These are phyloP conservation scores for Naumovozyma castellii DNA, from an alignment of 805 yeast genomes.

Conservation along the genomic window DNA sequence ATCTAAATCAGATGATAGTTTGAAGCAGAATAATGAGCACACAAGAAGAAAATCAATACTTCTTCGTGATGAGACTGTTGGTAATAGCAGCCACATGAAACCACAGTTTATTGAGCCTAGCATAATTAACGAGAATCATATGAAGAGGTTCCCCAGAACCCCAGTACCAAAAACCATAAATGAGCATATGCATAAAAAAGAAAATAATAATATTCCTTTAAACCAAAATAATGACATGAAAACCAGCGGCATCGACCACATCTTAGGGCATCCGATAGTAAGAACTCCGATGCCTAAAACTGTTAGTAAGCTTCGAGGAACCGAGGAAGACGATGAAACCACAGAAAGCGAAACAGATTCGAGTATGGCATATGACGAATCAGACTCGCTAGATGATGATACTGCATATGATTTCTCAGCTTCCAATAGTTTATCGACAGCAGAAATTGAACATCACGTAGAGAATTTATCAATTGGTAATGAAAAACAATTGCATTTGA, in stretches of 20 bases:
- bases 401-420: neutral
- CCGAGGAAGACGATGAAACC: neutral
- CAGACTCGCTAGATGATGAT: neutral
- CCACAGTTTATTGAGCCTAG: conserved; percentile 1
- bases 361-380: neutral
- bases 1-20: conserved; percentile 1
- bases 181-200: neutral
- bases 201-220: neutral
- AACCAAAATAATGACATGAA: no score
- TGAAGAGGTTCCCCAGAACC: conserved; percentile 11
- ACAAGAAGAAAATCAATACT: neutral
- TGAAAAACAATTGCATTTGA: neutral
- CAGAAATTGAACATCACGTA: neutral
- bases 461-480: neutral
- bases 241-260: neutral
- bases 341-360: neutral
- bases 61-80: neutral
- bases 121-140: neutral
- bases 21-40: no score
- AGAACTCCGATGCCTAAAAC: neutral
- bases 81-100: conserved; percentile 1
- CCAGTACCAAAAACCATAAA: conserved; percentile 11
- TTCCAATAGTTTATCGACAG: neutral
- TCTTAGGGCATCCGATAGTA: neutral
- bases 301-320: neutral